Percentiles rank a stretch among this genome's conserved stretches.
Evolutionary conservation across 805 yeast genomes (phyloP).

Genomic region (Blastobotrys mokoenaii): DNA sequence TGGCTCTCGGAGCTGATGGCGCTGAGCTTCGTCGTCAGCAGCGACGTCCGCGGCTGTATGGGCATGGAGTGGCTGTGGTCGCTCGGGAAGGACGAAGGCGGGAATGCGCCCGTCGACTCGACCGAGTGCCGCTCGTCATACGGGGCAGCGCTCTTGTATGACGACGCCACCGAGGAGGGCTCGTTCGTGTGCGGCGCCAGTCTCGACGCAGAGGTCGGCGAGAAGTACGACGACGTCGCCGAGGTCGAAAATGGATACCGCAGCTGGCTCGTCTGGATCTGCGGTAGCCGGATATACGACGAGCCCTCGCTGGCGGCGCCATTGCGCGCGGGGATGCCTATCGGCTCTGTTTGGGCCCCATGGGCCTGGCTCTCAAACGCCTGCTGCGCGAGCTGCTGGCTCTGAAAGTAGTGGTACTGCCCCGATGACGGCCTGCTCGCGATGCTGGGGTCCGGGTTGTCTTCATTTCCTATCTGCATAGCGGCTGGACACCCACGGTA

Average conservation of each 20-base stretch:
- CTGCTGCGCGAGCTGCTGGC: slow-evolving; percentile 16
- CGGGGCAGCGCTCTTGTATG: slow-evolving; percentile 21
- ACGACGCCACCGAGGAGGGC: slow-evolving; percentile 22
- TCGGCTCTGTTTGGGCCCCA: slow-evolving; percentile 1
- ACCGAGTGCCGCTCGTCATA: neutral
- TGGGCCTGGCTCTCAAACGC: slow-evolving; percentile 10
- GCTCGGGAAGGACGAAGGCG: slow-evolving; percentile 10
- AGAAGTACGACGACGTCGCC: slow-evolving; percentile 21
- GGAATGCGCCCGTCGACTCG: slow-evolving; percentile 2
- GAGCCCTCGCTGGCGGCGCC: slow-evolving; percentile 1
- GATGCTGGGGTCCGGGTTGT: no score
- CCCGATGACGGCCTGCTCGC: neutral
- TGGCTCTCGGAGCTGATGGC: no score
- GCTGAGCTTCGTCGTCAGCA: slow-evolving; percentile 27
- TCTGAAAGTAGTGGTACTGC: slow-evolving; percentile 14
- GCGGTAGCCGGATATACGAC: slow-evolving; percentile 2
- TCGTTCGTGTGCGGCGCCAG: slow-evolving; percentile 22
- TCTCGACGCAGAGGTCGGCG: slow-evolving; percentile 22
- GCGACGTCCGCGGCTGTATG: slow-evolving; percentile 16
- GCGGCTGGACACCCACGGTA: neutral
- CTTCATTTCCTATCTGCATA: no score
- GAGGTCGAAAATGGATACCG: slow-evolving; percentile 9
- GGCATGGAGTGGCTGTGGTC: slow-evolving; percentile 7
- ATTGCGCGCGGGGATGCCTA: slow-evolving; percentile 4
- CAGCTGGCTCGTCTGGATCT: slow-evolving; percentile 4